phyloP scores from a whole-genome alignment of 306 rosid species.

The Inga leiocalycina region DNA sequence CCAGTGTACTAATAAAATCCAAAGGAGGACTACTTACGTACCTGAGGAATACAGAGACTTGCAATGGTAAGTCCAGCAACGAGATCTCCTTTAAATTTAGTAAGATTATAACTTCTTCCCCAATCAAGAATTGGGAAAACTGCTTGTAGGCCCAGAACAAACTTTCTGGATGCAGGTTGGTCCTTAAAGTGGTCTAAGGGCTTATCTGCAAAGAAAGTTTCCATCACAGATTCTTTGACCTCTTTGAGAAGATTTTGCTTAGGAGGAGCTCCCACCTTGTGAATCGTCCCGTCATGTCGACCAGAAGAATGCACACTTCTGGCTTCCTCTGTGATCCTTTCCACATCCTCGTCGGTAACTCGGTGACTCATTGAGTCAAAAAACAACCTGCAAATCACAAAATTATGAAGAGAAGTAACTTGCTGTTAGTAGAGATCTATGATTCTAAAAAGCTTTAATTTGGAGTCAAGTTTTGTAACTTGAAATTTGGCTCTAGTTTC shows the following conservation, averaged over 20 bases:
- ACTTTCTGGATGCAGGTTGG: conserved; percentile 39
- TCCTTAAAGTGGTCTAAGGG: conserved; percentile 56
- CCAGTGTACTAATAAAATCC: background rate
- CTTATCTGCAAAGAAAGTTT: conserved; percentile 53
- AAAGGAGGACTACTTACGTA: background rate
- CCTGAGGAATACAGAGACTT: conserved; percentile 86
- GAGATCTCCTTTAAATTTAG: conserved; percentile 58
- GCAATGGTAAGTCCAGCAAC: conserved; percentile 78
- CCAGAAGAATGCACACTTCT: conserved; percentile 31
- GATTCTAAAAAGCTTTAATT: background rate
- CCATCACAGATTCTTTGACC: conserved; percentile 32
- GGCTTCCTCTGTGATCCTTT: background rate
- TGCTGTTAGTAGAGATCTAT: background rate
- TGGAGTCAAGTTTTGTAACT: background rate
- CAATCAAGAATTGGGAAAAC: conserved; percentile 66
- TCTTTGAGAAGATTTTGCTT: conserved; percentile 41
- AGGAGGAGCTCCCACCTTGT: conserved; percentile 47
- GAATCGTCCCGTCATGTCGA: conserved; percentile 26
- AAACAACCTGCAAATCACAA: conserved; percentile 3
- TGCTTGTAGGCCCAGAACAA: conserved; percentile 43
- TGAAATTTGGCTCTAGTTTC: background rate
- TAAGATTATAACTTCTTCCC: conserved; percentile 49
- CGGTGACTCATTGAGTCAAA: background rate
- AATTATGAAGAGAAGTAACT: background rate
- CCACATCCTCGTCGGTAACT: background rate